These are phyloP conservation scores for Paraglomus brasilianum DNA, from an alignment of 192 early-diverging fungal genomes.

Conservation along the genomic window DNA sequence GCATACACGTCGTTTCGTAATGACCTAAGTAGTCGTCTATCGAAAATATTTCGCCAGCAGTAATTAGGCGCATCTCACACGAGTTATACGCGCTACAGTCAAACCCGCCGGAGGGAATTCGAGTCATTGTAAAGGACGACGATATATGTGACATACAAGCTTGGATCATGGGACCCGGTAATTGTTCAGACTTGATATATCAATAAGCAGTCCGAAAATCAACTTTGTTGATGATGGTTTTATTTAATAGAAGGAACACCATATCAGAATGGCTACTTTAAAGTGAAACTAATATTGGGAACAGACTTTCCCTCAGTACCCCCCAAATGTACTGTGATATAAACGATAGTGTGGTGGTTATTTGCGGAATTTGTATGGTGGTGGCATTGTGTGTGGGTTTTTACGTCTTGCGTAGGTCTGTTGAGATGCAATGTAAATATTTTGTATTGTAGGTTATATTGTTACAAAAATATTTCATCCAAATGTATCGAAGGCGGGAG, in stretches of 20 bases:
- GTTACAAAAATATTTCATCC: conserved; percentile 97
- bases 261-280: conserved; percentile 78
- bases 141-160: conserved; percentile 81
- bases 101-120: conserved; percentile 82
- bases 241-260: conserved; percentile 69
- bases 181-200: background rate
- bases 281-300: conserved; percentile 66
- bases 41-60: conserved; percentile 44
- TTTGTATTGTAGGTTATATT: conserved; percentile 77
- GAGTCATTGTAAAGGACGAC: conserved; percentile 67
- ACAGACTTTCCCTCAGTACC: conserved; percentile 78
- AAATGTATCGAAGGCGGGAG: conserved; percentile 83
- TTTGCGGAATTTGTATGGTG: too few species aligned
- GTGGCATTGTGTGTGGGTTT: too few species aligned
- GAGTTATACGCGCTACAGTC: conserved; percentile 57
- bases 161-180: conserved; percentile 79
- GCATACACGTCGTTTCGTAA: too few species aligned
- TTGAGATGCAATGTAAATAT: too few species aligned
- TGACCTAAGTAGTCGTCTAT: conserved; percentile 39
- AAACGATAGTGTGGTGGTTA: background rate
- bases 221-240: background rate
- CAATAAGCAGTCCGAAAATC: background rate
- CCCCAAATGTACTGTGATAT: conserved; percentile 72
- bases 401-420: too few species aligned
- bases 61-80: conserved; percentile 52